phyloP scores from a whole-genome alignment of 164 flowering plant genomes.

The Berberis vulgaris region DNA sequence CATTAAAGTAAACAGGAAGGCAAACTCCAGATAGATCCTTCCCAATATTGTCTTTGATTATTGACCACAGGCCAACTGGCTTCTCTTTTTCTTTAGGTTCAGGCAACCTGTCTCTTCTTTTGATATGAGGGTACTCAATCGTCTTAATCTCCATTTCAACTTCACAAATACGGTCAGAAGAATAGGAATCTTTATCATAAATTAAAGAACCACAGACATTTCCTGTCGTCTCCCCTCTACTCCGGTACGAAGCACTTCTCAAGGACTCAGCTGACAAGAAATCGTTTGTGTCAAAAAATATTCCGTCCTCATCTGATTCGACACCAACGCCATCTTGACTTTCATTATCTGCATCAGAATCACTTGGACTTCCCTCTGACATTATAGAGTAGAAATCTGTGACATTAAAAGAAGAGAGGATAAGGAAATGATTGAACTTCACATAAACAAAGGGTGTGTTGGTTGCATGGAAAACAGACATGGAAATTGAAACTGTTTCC shows the following conservation, averaged over 20 bases:
- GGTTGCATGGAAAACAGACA: no score
- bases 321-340: conserved; percentile 80
- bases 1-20: conserved; percentile 97
- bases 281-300: conserved; percentile 83
- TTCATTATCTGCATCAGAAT: conserved; percentile 83
- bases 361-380: conserved; percentile 85
- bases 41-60: conserved; percentile 95
- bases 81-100: conserved; percentile 98
- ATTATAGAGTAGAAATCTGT: conserved; percentile 93
- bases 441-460: not conserved
- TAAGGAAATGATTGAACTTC: not conserved
- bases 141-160: conserved; percentile 39
- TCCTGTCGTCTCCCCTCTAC: conserved; percentile 47
- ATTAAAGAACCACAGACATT: conserved; percentile 28
- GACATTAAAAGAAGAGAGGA: conserved; percentile 12
- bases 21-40: conserved; percentile 98
- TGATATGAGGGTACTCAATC: conserved; percentile 59
- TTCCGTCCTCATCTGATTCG: conserved; percentile 88
- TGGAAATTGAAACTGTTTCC: no score
- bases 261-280: conserved; percentile 63
- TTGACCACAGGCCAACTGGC: conserved; percentile 95
- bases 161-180: conserved; percentile 40
- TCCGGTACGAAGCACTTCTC: conserved; percentile 76
- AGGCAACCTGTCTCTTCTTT: conserved; percentile 82
- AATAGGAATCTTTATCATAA: conserved; percentile 39